Base-by-base conservation (phyloP, 108 stramenopile species). In the Mayamaea pseudoterrestris region DNA sequence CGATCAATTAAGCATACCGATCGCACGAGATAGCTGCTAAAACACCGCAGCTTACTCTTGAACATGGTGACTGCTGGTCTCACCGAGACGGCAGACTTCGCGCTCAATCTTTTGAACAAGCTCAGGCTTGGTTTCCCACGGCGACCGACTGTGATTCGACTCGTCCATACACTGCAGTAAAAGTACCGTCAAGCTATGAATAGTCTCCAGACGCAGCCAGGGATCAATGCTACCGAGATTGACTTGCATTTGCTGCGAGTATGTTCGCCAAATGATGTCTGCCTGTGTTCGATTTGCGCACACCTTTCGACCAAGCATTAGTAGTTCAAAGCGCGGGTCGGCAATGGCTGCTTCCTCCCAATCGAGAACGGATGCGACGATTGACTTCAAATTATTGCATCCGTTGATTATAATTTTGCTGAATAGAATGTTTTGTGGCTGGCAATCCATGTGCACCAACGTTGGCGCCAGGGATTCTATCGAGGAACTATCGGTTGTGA, bases 301-400 rank as follows among this genome's bases (percentile, higher is more conserved):
- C 22, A 90, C 88, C 47, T 85, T 90, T 11, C 88, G 70, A 31
- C 81, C 68, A 16, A 90, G 27, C 23, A 90, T 47, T 17, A 90
- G 49, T 8, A 90, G 25, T 57, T 90, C 88, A 52, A 90, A 90
- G 2, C 88, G 63, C 6, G 80, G 80, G 47, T 90, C 88, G 1
- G 80, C 88, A 42, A 46, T 76, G 21, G 73, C 70, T 5, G 82
- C 80, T 53, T 90, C 88, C 58, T 90, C 88, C 80, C 80, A 90
- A 61, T 90, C 88, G 66, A 90, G 53, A 20, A 90, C 70, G 22
- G 83, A 74, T 6, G 63, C 57, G 22, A 80, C 62, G 7, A n/a
- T n/a, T 28, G 18, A 24, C 22, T 12, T 12, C 11, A 22, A 22
- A 28, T 24, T 2, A 35, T 34, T 21, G 28, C 5, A 12, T 6